A percentile compares a stretch with the other conserved stretches of the same genome.
Evolutionary conservation across 2,329 filamentous ascomycete genomes (phyloP).

Genomic region (Drechslerella dactyloides): DNA sequence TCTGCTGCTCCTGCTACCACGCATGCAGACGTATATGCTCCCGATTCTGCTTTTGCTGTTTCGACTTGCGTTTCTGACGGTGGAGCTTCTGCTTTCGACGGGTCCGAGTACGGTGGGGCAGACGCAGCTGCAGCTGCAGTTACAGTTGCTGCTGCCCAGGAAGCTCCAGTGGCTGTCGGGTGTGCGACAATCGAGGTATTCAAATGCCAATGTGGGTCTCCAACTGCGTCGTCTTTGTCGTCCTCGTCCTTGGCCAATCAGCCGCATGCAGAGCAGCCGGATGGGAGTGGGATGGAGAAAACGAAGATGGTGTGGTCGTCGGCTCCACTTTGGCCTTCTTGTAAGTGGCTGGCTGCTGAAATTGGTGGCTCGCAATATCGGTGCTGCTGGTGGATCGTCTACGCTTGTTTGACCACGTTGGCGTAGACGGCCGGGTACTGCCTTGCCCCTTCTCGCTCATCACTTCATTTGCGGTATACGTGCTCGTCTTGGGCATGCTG

Average conservation of each 20-base stretch:
- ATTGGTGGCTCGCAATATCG: slow-evolving; percentile 5
- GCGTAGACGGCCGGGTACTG: neutral
- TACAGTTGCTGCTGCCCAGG: no score
- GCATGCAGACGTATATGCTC: neutral
- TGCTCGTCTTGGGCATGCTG: neutral
- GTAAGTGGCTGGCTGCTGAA: neutral
- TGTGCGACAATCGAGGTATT: neutral
- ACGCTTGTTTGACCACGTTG: slow-evolving; percentile 8
- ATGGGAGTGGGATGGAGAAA: neutral
- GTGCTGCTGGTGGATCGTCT: slow-evolving; percentile 23
- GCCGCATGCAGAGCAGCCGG: slow-evolving; percentile 23
- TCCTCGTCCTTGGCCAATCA: slow-evolving; percentile 33
- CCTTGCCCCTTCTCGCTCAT: neutral
- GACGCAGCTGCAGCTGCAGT: neutral
- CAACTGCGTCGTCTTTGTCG: slow-evolving; percentile 7
- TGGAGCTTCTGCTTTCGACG: no score
- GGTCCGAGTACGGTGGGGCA: no score
- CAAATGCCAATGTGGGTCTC: slow-evolving; percentile 18
- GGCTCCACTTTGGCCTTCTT: slow-evolving; percentile 31
- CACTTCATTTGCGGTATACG: neutral
- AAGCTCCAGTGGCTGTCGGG: neutral
- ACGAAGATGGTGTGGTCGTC: slow-evolving; percentile 9
- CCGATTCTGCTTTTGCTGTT: neutral
- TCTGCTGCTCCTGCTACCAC: neutral
- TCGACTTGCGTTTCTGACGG: no score